Base-by-base conservation (phyloP, 2,329 filamentous ascomycete species). In the Exophiala aquamarina region DNA sequence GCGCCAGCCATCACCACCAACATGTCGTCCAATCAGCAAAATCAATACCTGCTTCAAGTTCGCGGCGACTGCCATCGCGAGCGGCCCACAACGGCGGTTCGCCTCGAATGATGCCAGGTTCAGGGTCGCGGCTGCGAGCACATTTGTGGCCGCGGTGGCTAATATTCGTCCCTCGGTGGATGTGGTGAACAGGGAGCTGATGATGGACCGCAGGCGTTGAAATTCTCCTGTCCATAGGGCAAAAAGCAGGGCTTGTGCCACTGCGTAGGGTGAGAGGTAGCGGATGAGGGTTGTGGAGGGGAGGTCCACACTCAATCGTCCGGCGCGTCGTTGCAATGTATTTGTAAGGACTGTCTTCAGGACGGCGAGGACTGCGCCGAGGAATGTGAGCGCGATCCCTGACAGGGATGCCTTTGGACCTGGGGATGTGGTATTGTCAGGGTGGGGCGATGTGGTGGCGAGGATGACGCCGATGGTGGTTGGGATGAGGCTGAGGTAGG, bases 91-190 rank as follows among this genome's bases (percentile, higher is more conserved):
- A 13, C 49, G 21, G 13, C 42, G 48, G 34, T 49, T 49, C 13
- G 49, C 46, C 8, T 52, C 41, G 29, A 52, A 52, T 7, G 49
- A 52, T 2, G 46, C 41, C 3, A 52, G 26, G 33, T 52, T 52
- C 41, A 52, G 21, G 15, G 35, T 32, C 19, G 41, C 35, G 2
- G 46, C 45, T 9, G 46, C 46, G 3, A 49, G 28, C 10, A 23
- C 36, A 19, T 45, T 49, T 6, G 15, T 13, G 6, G 23, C 23
- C 11, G 23, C 11, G 10, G 23, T 20, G 17, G 18, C 13, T 35
- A 37, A 19, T 31, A 23, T 39, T 14, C 13, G 5, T 5, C 13
- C 17, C 5, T n/a, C n/a, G 13, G 32, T 34, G 8, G 13, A 6
- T 5, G 17, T n/a, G 8, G 32, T 6, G 6, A 26, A 6, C 11